Conservation (phyloP, 1,284 basidiomycete genomes). For the Bondarzewia mesenterica region DNA sequence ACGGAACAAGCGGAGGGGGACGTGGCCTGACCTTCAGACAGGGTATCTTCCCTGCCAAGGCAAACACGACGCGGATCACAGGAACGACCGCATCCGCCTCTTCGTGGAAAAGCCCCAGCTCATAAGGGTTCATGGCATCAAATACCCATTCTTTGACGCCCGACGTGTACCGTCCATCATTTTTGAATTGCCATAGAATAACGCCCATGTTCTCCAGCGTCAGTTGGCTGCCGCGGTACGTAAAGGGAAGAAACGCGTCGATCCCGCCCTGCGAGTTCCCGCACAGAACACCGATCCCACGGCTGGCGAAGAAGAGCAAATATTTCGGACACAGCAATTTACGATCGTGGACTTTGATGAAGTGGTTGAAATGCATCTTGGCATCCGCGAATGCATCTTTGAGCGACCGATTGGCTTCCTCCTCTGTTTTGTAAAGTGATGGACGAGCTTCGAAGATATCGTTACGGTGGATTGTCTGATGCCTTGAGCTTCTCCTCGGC, state of each 20-base stretch:
- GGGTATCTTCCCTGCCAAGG: conserved; percentile 7
- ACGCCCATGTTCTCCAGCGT: conserved; percentile 12
- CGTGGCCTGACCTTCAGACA: not conserved
- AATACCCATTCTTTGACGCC: conserved; percentile 7
- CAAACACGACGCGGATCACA: conserved; percentile 18
- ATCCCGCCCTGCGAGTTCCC: conserved; percentile 14
- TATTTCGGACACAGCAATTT: conserved; percentile 13
- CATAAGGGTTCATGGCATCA: conserved; percentile 15
- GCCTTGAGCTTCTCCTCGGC: too few relatives aligned
- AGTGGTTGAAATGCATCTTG: conserved; percentile 23
- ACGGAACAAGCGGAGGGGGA: not conserved
- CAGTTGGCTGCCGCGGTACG: conserved; percentile 6
- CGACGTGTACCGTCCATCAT: conserved; percentile 9
- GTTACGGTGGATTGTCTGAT: not conserved
- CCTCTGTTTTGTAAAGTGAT: not conserved
- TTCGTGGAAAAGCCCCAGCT: conserved; percentile 10
- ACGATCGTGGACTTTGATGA: conserved; percentile 18
- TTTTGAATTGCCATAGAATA: conserved; percentile 21
- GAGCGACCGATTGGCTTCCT: not conserved
- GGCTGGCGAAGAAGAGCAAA: conserved; percentile 15
- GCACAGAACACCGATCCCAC: conserved; percentile 21
- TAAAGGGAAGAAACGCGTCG: conserved; percentile 19
- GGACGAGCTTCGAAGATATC: not conserved
- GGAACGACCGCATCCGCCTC: conserved; percentile 8
- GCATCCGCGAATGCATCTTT: conserved; percentile 12